Conservation (phyloP, 2,329 filamentous ascomycete genomes). For the Geoglossum cookeanum region DNA sequence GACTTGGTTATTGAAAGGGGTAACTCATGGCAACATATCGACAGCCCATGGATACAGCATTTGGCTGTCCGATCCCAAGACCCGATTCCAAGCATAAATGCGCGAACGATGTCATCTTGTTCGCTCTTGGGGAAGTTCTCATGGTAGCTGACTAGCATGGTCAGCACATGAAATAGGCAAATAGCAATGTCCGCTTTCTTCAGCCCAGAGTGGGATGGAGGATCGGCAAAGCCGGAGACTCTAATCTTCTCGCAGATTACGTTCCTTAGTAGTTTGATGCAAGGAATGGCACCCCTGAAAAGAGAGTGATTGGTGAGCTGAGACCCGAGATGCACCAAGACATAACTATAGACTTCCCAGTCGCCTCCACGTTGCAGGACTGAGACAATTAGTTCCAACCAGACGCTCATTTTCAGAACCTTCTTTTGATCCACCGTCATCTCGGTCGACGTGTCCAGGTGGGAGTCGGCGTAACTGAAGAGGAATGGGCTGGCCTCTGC, state of each 20-base stretch:
- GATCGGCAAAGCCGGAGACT: constrained; percentile 58
- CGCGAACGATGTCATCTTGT: constrained; percentile 72
- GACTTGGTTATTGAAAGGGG: constrained; percentile 73
- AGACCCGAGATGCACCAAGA: constrained; percentile 66
- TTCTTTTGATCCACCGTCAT: constrained; percentile 18
- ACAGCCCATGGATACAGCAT: constrained; percentile 83
- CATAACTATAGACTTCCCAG: constrained; percentile 87
- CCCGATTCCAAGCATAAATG: constrained; percentile 70
- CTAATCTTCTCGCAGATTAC: constrained; percentile 70
- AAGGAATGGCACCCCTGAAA: constrained; percentile 52
- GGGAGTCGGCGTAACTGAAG: constrained; percentile 14
- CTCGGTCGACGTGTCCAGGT: constrained; percentile 8
- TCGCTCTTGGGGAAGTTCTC: constrained; percentile 66
- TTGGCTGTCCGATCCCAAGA: constrained; percentile 75
- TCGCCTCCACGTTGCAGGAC: constrained; percentile 57
- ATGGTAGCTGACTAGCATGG: constrained; percentile 80
- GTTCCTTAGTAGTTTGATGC: constrained; percentile 57
- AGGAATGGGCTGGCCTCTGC: constrained; percentile 29
- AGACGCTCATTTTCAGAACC: constrained; percentile 41
- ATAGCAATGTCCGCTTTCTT: constrained; percentile 78
- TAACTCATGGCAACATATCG: constrained; percentile 87
- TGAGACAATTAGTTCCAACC: constrained; percentile 60
- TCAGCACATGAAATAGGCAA: constrained; percentile 71
- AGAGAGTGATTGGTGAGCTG: constrained; percentile 82
- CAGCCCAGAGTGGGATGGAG: constrained; percentile 57